These are phyloP conservation scores for Nissolia schottii DNA, from an alignment of 306 rosid genomes.

Conservation along the genomic window DNA sequence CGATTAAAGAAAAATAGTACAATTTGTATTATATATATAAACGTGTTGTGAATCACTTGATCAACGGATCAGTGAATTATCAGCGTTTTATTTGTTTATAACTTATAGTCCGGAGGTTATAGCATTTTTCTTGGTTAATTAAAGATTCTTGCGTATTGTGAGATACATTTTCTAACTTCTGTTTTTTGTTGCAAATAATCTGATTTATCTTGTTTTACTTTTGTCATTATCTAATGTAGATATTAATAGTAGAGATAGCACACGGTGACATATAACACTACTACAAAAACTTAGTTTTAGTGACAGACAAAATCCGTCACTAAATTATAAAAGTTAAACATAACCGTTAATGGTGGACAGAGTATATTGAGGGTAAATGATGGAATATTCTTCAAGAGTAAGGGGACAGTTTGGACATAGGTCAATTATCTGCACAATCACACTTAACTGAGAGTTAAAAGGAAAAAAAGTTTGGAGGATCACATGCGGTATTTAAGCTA, in stretches of 20 bases:
- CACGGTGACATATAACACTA: neutral
- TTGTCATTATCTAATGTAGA: neutral
- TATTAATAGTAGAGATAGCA: neutral
- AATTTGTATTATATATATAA: neutral
- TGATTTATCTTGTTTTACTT: neutral
- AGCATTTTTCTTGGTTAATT: no score
- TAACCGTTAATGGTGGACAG: no score
- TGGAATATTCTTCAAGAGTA: neutral
- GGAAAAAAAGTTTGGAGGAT: neutral
- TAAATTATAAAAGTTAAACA: no score
- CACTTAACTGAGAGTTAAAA: neutral
- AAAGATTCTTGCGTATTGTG: neutral
- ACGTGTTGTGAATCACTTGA: neutral
- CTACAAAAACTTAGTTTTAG: no score
- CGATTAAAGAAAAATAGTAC: neutral
- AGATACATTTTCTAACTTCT: neutral
- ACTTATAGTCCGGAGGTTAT: no score
- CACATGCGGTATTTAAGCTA: neutral
- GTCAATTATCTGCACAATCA: slow-evolving; percentile 2
- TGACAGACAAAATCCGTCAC: no score
- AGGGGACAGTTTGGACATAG: neutral
- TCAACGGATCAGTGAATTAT: no score
- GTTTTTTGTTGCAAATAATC: neutral
- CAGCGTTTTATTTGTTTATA: neutral
- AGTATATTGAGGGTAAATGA: no score